phyloP scores from a whole-genome alignment of 805 yeast genomes.

The Candida ponderosae region DNA sequence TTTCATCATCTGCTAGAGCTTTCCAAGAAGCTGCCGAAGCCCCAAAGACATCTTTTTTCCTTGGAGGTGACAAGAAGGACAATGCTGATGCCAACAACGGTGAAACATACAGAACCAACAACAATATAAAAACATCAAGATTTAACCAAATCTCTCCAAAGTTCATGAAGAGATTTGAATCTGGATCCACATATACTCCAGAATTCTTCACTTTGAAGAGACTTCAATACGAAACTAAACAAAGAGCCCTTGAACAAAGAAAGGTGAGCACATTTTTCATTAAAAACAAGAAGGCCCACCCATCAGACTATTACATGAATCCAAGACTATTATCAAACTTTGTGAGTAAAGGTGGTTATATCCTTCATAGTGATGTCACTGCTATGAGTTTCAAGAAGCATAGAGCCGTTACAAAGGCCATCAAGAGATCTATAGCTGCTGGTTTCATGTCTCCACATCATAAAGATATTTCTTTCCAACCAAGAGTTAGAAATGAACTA shows the following conservation, averaged over 20 bases:
- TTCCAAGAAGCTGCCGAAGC: no score
- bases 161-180: constrained; percentile 39
- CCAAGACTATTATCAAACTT: constrained; percentile 64
- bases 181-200: constrained; percentile 64
- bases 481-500: constrained; percentile 4
- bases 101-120: no score
- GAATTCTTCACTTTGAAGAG: not conserved
- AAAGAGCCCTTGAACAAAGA: constrained; percentile 4
- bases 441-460: constrained; percentile 78
- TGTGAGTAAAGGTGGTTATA: constrained; percentile 66
- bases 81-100: no score
- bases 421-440: constrained; percentile 71
- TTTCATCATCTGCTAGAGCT: not conserved
- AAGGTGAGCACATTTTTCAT: constrained; percentile 21
- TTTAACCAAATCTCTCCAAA: constrained; percentile 21
- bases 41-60: no score
- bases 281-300: constrained; percentile 49
- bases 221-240: not conserved
- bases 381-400: constrained; percentile 65
- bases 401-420: constrained; percentile 63
- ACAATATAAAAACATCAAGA: no score
- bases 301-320: constrained; percentile 61
- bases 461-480: constrained; percentile 40
- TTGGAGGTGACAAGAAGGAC: no score
- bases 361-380: constrained; percentile 62